Conservation (phyloP, 2,329 filamentous ascomycete genomes). For the Aspergillus sp. region DNA sequence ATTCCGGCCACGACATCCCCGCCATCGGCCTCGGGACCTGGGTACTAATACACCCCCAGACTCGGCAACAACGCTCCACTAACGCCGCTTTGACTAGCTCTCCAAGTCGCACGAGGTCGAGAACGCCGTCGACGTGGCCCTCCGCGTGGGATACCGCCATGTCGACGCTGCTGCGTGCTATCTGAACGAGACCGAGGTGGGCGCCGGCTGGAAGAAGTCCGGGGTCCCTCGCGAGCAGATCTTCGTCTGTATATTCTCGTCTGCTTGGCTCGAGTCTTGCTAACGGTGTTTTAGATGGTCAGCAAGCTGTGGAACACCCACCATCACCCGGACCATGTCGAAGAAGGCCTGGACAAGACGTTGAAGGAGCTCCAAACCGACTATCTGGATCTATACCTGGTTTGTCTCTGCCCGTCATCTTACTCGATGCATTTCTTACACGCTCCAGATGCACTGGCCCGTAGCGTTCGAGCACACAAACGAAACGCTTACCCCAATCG, state of each 20-base stretch:
- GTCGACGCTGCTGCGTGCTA: constrained; percentile 39
- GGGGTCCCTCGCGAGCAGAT: constrained; percentile 23
- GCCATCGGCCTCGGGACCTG: constrained; percentile 35
- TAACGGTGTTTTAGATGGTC: constrained; percentile 37
- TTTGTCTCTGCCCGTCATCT: constrained; percentile 22
- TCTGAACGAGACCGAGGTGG: constrained; percentile 23
- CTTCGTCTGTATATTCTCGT: constrained; percentile 15
- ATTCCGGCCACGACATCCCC: constrained; percentile 32
- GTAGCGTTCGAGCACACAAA: constrained; percentile 21
- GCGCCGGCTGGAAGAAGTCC: constrained; percentile 23
- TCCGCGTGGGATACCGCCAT: constrained; percentile 28
- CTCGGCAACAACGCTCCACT: too few species aligned
- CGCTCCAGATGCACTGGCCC: constrained; percentile 25
- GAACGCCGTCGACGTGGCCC: constrained; percentile 39
- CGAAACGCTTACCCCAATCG: constrained; percentile 18
- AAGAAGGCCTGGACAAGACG: constrained; percentile 40
- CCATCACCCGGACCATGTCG: constrained; percentile 42
- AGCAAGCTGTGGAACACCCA: constrained; percentile 52
- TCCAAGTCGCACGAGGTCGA: constrained; percentile 37
- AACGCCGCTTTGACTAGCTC: constrained; percentile 13
- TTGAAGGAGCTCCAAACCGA: constrained; percentile 43
- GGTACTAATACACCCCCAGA: constrained; percentile 13
- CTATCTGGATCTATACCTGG: constrained; percentile 46
- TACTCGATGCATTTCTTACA: constrained; percentile 1
- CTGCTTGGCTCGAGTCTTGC: not conserved